Evolutionary conservation across 2,329 filamentous ascomycete species (phyloP), one percentile per base, ranked within the genome.

Genomic region (Ceratocystis alfenasii): DNA sequence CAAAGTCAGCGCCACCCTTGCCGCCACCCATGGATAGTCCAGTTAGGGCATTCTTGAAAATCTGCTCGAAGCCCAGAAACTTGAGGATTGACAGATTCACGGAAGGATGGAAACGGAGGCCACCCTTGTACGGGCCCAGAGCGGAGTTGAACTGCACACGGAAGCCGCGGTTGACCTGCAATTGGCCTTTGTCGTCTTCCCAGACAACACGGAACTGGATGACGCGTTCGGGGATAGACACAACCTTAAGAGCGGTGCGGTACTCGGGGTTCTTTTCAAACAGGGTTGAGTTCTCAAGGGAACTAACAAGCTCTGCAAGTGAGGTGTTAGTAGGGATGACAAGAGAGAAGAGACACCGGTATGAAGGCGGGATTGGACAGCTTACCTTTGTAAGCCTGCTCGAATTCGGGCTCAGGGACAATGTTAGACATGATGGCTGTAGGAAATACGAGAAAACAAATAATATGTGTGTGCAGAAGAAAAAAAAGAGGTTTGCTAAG

Each of bases 31-130:
- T 96, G 73, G 73, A 77, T 80, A 76, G 79, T 74, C 94, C 94
- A 69, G 94, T 97, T 71, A 97, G 81, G 71, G 94, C 94, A 89
- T 97, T 97, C 85, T 97, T 97, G 84, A 97, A 97, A 80, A 93
- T 95, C 81, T 97, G 94, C 86, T 99, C 94, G 74, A 97, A 97
- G 70, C 93, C 94, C 74, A 99, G 84, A 81, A 97, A 97, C 82
- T 99, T 99, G 73, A 99, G 85, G 74, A 87, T 85, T 69, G 83
- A 86, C 74, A 87, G 76, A 78, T 88, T 94, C 77, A 94, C 90
- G 10, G 87, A 86, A 69, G 93, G 94, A 78, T 99, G 94, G 78
- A 99, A 90, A 72, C 94, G 84, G 71, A 97, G 86, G 75, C 94
- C 94, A 71, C 94, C 94, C 85, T 97, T 97, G 87, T 96, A 97